Evolutionary conservation across 306 rosid genomes (phyloP), one percentile per base, ranked within the genome.

Genomic region (Sicyos edulis): DNA sequence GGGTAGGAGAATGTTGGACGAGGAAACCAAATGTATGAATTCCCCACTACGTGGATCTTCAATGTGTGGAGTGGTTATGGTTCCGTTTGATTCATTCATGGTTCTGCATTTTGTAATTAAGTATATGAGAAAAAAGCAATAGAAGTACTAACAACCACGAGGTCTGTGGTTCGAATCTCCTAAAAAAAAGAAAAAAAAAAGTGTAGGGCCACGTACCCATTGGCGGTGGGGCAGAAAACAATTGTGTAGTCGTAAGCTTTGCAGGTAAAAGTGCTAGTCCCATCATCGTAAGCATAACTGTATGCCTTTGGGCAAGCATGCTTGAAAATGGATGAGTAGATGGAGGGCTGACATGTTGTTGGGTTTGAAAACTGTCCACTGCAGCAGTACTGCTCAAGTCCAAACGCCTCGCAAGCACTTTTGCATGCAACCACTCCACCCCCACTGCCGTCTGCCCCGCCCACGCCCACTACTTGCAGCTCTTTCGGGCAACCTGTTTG

Each of bases 251-350:
- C 86, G 75, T 67, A 73, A 51, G 98, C 98, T 74, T 88, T 92
- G 88, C 96, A 92, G 32, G 96, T 86, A 76, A 90, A 92, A 71
- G 89, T 89, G 85, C 98, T 92, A 13, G 87, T 88, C 65, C 90
- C 92, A 78, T 92, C 98, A 66, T 92, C 96, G 77, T 81, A 92
- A 56, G 98, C 96, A 72, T 88, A 92, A 76, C 98, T 92, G 62
- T 92, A 92, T 32, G 96, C 98, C 71, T 81, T 90, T 13, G 96
- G 98, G 80, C 98, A 92, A 64, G 98, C 98, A 62, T 58, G 68
- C 82, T 92, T 92, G 87, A 92, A 92, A 68, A 92, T 81, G 70
- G 90, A 67, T 0, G 98, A 89, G 71, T 92, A 92, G 34, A 71
- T 84, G 13, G 96, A 86, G 0, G 98, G 98, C 16, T 67, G 84